Conservation (phyloP, 441 rosid species). For the Dalechampia spathulata region DNA sequence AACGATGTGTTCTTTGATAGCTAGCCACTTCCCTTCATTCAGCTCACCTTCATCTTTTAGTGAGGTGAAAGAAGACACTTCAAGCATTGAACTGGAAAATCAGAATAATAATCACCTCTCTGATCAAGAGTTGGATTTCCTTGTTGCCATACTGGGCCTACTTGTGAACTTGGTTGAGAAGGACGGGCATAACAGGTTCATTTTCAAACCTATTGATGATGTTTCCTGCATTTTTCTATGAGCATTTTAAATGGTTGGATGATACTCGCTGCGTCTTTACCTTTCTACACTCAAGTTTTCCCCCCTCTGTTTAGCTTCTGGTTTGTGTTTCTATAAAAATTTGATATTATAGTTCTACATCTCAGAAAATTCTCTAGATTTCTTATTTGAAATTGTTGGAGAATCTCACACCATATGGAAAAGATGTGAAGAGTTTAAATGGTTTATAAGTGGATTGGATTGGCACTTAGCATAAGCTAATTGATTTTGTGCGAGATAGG, state of each 20-base stretch:
- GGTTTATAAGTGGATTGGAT: no score
- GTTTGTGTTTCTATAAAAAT: neutral
- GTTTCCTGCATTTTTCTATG: neutral
- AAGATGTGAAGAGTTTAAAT: no score
- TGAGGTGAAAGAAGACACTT: constrained; percentile 28
- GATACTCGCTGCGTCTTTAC: neutral
- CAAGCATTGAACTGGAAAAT: constrained; percentile 18
- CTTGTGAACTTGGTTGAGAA: constrained; percentile 96
- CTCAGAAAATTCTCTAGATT: no score
- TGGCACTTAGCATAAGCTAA: no score
- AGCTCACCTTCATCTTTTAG: constrained; percentile 34
- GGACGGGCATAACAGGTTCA: constrained; percentile 80
- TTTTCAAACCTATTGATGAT: constrained; percentile 9
- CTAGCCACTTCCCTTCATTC: constrained; percentile 70
- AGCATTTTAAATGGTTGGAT: neutral
- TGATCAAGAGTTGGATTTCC: constrained; percentile 90
- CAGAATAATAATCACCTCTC: constrained; percentile 48
- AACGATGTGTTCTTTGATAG: constrained; percentile 68
- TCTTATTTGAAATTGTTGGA: no score
- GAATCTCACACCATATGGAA: no score
- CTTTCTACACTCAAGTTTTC: neutral
- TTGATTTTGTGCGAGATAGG: no score
- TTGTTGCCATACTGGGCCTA: constrained; percentile 86
- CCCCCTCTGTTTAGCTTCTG: neutral
- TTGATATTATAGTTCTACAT: neutral